These are phyloP conservation scores for Mortierella sp. DNA, from an alignment of 371 early-diverging fungal genomes.

Conservation along the genomic window DNA sequence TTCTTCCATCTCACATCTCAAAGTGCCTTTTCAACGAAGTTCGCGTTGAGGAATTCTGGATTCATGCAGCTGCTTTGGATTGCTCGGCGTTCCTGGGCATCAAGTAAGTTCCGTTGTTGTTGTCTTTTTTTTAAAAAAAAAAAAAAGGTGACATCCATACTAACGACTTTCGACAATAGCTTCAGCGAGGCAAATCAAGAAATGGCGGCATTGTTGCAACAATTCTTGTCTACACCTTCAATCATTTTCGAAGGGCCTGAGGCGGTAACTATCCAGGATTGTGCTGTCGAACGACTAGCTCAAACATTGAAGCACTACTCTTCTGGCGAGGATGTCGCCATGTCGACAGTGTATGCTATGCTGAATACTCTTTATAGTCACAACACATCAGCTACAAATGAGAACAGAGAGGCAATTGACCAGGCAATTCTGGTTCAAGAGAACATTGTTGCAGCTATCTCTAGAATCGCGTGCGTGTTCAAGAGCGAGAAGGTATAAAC, in stretches of 20 bases:
- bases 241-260: constrained; percentile 64
- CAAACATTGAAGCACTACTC: constrained; percentile 64
- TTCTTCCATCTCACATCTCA: constrained; percentile 66
- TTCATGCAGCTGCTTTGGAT: constrained; percentile 69
- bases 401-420: constrained; percentile 45
- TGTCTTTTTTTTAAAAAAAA: constrained; percentile 18
- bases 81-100: constrained; percentile 69
- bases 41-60: constrained; percentile 61
- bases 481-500: constrained; percentile 63
- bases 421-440: constrained; percentile 68
- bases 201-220: constrained; percentile 68
- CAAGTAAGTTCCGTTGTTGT: constrained; percentile 63
- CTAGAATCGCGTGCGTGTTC: constrained; percentile 75
- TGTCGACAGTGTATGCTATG: constrained; percentile 68
- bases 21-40: constrained; percentile 66
- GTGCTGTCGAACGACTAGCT: constrained; percentile 69
- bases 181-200: constrained; percentile 64
- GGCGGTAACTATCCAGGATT: constrained; percentile 60
- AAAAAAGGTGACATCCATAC: too few relatives aligned
- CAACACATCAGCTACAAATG: constrained; percentile 41
- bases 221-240: constrained; percentile 75
- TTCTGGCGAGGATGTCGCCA: constrained; percentile 59
- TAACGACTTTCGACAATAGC: constrained; percentile 10
- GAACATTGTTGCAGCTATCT: constrained; percentile 71
- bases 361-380: constrained; percentile 62